A percentile compares a stretch with the other conserved stretches of the same genome.
phyloP scores from a whole-genome alignment of 116 monocot species.

The Phalaenopsis hybrid region DNA sequence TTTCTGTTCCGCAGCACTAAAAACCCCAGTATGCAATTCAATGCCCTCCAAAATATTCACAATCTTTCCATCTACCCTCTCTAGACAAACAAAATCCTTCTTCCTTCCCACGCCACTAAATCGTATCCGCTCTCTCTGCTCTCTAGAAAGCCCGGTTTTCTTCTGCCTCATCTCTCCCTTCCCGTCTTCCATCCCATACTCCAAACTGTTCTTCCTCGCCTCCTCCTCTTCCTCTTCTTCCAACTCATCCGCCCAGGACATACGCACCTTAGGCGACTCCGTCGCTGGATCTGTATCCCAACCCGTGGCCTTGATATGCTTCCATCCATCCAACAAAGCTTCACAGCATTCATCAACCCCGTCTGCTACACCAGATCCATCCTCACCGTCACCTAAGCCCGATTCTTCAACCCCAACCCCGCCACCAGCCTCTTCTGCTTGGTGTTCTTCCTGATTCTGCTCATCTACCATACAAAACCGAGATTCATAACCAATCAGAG shows the following conservation, averaged over 20 bases:
- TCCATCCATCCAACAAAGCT: constrained; percentile 3
- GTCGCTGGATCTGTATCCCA: constrained; percentile 28
- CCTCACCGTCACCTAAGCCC: neutral
- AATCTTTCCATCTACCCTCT: constrained; percentile 55
- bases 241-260: constrained; percentile 92
- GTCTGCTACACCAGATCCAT: neutral
- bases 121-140: constrained; percentile 58
- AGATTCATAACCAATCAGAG: neutral
- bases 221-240: constrained; percentile 49
- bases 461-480: neutral
- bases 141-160: constrained; percentile 47
- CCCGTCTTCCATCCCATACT: constrained; percentile 41
- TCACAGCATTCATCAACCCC: neutral
- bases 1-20: constrained; percentile 61
- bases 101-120: constrained; percentile 61
- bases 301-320: constrained; percentile 21
- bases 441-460: neutral
- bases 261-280: constrained; percentile 27
- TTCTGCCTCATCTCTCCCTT: constrained; percentile 16
- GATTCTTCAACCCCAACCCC: neutral
- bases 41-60: constrained; percentile 65
- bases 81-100: constrained; percentile 65
- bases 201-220: constrained; percentile 46
- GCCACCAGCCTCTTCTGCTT: neutral
- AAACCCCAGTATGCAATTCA: constrained; percentile 78